phyloP scores from a whole-genome alignment of 106 monocot species.

The Dioscorea zingiberensis region DNA sequence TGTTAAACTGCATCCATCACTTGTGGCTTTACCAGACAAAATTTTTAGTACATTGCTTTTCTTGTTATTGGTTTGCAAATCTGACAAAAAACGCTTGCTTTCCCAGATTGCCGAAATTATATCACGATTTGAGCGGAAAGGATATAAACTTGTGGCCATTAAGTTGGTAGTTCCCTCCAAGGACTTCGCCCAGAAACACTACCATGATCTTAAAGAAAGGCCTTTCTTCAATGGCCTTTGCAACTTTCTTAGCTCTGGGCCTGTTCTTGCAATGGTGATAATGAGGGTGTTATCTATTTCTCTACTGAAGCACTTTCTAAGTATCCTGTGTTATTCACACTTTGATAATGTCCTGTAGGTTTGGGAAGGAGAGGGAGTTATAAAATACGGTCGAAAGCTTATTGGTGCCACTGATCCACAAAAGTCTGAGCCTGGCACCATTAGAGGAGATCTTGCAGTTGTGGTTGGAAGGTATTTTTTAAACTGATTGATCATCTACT shows the following conservation, averaged over 20 bases:
- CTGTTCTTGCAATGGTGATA: conserved; percentile 90
- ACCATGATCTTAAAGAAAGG: conserved; percentile 89
- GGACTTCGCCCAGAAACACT: conserved; percentile 92
- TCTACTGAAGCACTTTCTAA: background rate
- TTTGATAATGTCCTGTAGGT: conserved; percentile 38
- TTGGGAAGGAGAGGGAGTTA: conserved; percentile 99
- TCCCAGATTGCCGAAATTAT: conserved; percentile 84
- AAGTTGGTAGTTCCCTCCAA: conserved; percentile 81
- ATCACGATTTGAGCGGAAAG: conserved; percentile 89
- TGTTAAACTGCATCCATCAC: too few relatives aligned
- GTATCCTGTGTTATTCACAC: background rate
- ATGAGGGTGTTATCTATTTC: background rate
- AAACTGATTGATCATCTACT: background rate
- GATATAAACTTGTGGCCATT: conserved; percentile 87
- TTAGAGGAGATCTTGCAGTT: conserved; percentile 95
- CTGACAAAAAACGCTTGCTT: background rate
- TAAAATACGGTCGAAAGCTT: conserved; percentile 91
- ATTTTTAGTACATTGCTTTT: too few relatives aligned
- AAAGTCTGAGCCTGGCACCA: conserved; percentile 86
- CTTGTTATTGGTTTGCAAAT: background rate
- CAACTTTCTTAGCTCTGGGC: conserved; percentile 94
- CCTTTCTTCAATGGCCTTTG: conserved; percentile 94
- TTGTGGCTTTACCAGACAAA: too few relatives aligned
- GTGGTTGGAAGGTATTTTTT: conserved; percentile 74
- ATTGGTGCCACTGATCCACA: conserved; percentile 96